Base-by-base conservation (phyloP, 371 early-diverging fungal species). In the Haplosporangium sp. region DNA sequence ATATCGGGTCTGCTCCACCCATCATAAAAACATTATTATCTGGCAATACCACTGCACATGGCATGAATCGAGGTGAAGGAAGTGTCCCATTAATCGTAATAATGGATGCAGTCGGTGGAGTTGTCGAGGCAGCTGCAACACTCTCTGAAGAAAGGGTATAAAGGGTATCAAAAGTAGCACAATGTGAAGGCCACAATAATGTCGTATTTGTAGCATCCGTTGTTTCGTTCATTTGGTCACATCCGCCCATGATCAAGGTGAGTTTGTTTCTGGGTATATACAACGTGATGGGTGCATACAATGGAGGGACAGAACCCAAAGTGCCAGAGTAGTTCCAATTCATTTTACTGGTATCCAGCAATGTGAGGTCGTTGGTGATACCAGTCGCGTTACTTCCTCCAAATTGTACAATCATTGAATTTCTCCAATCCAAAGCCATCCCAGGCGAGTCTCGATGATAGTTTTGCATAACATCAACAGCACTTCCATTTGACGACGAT, bases 211-310 rank as follows among this genome's bases (percentile, higher is more conserved):
- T 27, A 27, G 27, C 27, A 27, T 27, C 27, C 1, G 27, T 27
- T 38, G 38, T 40, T 0, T 15, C 60, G 13, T 69, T 61, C 44
- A 69, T 37, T 39, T 64, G 72, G 13, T 77, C 67, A 65, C 78
- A 78, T 50, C 78, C 78, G 34, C 78, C 78, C 78, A 78, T 70
- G 61, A 78, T 74, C 52, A 78, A 19, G 11, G 70, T 78, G 20
- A 27, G 20, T 13, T 66, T 52, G 15, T 5, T 56, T 4, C 11
- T 34, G 11, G 73, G 67, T n/a, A 73, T 48, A 55, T 73, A 63
- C 2, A 66, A 45, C 59, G 73, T 39, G 38, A 70, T 57, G 0
- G 78, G 74, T 0, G 78, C 73, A 44, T 66, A 73, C 57, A 78
- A 52, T 17, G 59, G 57, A 1, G 78, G 78, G 2, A 78, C 61